Percentiles rank a stretch among this genome's conserved stretches.
Conservation (phyloP, 1,284 basidiomycete genomes). For the Leccinum subrobustum region DNA sequence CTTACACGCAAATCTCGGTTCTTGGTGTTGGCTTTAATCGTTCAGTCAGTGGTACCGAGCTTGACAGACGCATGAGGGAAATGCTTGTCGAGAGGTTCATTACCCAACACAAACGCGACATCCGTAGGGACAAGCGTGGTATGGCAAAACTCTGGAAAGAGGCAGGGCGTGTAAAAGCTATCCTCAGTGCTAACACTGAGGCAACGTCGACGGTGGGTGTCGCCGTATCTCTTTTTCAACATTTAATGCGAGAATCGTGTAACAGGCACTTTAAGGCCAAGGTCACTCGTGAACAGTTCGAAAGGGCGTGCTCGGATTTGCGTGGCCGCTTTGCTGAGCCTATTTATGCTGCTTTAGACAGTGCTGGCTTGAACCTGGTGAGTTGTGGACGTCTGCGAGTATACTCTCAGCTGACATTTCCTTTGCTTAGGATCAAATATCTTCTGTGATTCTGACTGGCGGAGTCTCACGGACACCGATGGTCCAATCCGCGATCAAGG, state of each 20-base stretch:
- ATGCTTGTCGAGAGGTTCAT: conserved; percentile 80
- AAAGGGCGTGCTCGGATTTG: conserved; percentile 66
- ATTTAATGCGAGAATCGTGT: conserved; percentile 8
- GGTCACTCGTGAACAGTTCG: conserved; percentile 77
- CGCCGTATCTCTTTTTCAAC: background rate
- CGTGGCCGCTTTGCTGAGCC: conserved; percentile 67
- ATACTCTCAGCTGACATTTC: conserved; percentile 3
- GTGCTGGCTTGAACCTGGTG: conserved; percentile 69
- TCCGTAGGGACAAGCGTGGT: conserved; percentile 75
- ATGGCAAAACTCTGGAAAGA: conserved; percentile 96
- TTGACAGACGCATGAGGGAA: conserved; percentile 84
- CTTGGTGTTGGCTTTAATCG: conserved; percentile 81
- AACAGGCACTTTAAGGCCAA: conserved; percentile 76
- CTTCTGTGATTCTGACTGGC: conserved; percentile 90
- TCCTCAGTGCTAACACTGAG: conserved; percentile 91
- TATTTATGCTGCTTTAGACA: conserved; percentile 72
- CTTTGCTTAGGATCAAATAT: conserved; percentile 60
- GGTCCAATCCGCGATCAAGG: conserved; percentile 81
- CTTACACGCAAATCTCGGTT: conserved; percentile 75
- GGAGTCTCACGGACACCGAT: conserved; percentile 90
- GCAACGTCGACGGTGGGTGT: conserved; percentile 64
- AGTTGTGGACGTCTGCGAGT: background rate
- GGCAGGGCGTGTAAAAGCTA: conserved; percentile 87
- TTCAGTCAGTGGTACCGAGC: conserved; percentile 74
- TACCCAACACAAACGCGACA: conserved; percentile 60